A percentile compares a stretch with the other conserved stretches of the same genome.
These are phyloP conservation scores for Colletotrichum liaoningense DNA, from an alignment of 2,329 filamentous ascomycete species.

Conservation along the genomic window DNA sequence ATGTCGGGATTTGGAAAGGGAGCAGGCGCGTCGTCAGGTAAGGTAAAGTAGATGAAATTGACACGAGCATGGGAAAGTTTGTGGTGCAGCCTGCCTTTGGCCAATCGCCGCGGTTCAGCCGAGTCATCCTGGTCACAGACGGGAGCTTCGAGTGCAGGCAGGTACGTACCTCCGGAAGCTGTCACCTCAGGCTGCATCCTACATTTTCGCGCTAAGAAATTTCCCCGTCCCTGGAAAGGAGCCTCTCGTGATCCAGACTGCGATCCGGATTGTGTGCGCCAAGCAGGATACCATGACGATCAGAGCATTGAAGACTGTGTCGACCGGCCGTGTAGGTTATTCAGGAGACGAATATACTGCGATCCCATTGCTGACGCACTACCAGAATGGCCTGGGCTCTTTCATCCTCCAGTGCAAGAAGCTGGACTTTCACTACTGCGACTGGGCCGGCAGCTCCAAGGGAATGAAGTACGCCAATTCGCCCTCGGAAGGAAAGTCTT, in stretches of 20 bases:
- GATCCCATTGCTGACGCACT: neutral
- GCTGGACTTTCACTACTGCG: constrained; percentile 96
- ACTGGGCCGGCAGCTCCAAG: constrained; percentile 91
- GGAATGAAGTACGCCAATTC: constrained; percentile 83
- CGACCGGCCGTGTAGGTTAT: constrained; percentile 62
- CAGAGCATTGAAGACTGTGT: constrained; percentile 63
- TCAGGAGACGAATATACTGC: neutral
- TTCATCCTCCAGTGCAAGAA: constrained; percentile 98
- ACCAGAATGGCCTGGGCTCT: constrained; percentile 92
- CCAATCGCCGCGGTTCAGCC: constrained; percentile 21
- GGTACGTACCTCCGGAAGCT: constrained; percentile 25
- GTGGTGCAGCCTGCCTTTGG: constrained; percentile 23
- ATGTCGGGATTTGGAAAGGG: neutral
- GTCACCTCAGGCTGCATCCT: constrained; percentile 7
- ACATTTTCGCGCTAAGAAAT: constrained; percentile 34
- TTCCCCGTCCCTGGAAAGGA: constrained; percentile 20
- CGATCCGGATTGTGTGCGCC: constrained; percentile 24
- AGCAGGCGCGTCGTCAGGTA: constrained; percentile 16
- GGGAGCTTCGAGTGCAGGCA: neutral
- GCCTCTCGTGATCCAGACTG: constrained; percentile 15
- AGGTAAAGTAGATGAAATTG: constrained; percentile 5
- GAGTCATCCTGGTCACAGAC: neutral
- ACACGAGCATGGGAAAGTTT: constrained; percentile 31
- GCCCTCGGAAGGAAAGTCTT: neutral
- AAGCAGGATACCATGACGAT: constrained; percentile 59